These are phyloP conservation scores for Microcyclospora tardicrescens DNA, from an alignment of 2,329 filamentous ascomycete species.

Conservation along the genomic window DNA sequence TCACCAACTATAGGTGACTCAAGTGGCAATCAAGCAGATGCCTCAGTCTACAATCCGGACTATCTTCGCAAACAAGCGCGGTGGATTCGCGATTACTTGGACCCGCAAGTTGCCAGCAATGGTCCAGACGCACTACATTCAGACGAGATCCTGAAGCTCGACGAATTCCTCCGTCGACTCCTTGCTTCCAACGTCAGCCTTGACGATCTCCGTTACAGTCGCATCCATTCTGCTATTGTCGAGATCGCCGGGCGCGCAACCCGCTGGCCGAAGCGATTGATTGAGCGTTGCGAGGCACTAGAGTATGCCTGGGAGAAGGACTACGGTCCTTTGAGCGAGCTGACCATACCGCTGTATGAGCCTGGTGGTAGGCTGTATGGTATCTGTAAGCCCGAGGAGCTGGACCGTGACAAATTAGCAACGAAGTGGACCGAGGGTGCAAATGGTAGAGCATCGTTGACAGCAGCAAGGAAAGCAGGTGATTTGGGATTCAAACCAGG, in stretches of 20 bases:
- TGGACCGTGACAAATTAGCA: slow-evolving; percentile 25
- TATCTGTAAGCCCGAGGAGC: slow-evolving; percentile 26
- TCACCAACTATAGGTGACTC: no score
- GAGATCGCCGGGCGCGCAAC: slow-evolving; percentile 33
- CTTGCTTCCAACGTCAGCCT: slow-evolving; percentile 18
- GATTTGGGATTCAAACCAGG: slow-evolving; percentile 34
- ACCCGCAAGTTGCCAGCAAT: slow-evolving; percentile 32
- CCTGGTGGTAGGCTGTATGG: slow-evolving; percentile 31
- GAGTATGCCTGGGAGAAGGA: slow-evolving; percentile 26
- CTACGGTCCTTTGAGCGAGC: slow-evolving; percentile 26
- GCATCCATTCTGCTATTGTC: slow-evolving; percentile 34
- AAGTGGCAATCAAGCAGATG: neutral
- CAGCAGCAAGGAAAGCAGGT: slow-evolving; percentile 26
- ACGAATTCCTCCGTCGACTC: slow-evolving; percentile 27
- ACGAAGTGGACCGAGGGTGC: slow-evolving; percentile 22
- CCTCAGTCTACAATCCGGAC: slow-evolving; percentile 9
- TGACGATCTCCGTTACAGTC: slow-evolving; percentile 28
- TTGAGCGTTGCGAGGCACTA: slow-evolving; percentile 33
- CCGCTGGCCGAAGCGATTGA: slow-evolving; percentile 33
- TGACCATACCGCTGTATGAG: slow-evolving; percentile 31
- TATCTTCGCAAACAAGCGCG: slow-evolving; percentile 25
- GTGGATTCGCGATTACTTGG: slow-evolving; percentile 38
- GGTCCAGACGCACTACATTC: slow-evolving; percentile 30
- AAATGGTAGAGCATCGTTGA: slow-evolving; percentile 18
- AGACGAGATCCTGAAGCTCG: slow-evolving; percentile 32